Base-by-base conservation (phyloP, 345 rosid species). In the Dipteronia dyeriana region DNA sequence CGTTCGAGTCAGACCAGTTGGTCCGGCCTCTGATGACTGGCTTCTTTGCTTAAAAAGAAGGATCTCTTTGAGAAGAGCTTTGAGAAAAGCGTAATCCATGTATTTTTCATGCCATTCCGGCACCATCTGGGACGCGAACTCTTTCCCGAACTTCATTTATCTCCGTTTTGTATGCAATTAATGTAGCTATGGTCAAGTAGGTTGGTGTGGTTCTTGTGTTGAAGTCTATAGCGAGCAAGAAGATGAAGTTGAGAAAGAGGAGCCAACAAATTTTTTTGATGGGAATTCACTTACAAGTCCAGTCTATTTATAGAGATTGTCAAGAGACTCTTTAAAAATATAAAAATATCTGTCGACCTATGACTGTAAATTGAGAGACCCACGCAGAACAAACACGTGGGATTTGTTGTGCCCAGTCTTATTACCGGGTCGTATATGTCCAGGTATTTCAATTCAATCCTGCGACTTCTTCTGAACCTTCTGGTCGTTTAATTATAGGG, bases 81-180 rank as follows among this genome's bases (percentile, higher is more conserved):
- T 92, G 19, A 89, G 90, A 68, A 14, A 79, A 60, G 71, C 49
- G 23, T 92, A 92, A 60, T 90, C 87, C 92, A 90, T 86, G 83
- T 88, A 90, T 0, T 91, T 90, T 60, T 89, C 84, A 11, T 86
- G 91, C 97, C 97, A 92, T 86, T 92, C 97, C 20, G 89, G 97
- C 69, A 92, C 91, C 94, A 89, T 88, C 53, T 92, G 97, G 1
- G 89, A 80, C 0, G 63, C 60, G 60, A 89, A 90, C 70, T 90
- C 97, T 76, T 92, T 92, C 7, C 94, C 97, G 19, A 89, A 92
- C 86, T 92, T 92, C 97, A 92, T 90, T 16, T 64, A 78, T 9
- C 5, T 19, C 17, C 26, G 56, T 64, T 17, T 7, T 12, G 8
- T 17, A 11, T 23, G 65, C 22, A 54, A 41, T 14, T 20, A 16